Evolutionary conservation across 2,329 filamentous ascomycete species (phyloP).

Genomic region (Tetracladium maxilliforme): DNA sequence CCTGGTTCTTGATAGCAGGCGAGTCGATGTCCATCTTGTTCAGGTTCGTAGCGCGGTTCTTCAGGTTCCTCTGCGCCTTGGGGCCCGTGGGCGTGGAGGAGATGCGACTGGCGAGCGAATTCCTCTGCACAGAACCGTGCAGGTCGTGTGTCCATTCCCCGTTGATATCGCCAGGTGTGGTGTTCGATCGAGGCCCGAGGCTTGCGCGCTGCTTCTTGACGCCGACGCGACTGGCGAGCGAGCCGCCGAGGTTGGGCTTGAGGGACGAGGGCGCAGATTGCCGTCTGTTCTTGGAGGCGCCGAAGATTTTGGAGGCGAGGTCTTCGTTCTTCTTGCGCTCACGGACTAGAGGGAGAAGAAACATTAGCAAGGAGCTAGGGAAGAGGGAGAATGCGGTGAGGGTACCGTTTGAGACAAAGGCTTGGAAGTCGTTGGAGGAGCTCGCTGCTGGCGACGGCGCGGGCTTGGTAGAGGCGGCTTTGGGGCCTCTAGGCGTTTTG

Average conservation of each 20-base stretch:
- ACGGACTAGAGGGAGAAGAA: no score
- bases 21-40: constrained; percentile 12
- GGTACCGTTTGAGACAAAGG: constrained; percentile 15
- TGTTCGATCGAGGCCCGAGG: constrained; percentile 7
- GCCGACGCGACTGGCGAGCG: constrained; percentile 58
- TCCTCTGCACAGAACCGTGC: constrained; percentile 33
- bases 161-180: constrained; percentile 39
- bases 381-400: no score
- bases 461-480: no score
- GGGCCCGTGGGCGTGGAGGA: constrained; percentile 18
- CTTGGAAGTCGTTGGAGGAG: constrained; percentile 13
- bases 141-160: constrained; percentile 61
- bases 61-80: constrained; percentile 10
- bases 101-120: constrained; percentile 22
- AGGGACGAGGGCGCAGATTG: constrained; percentile 36
- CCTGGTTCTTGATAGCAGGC: constrained; percentile 14
- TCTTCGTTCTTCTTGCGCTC: constrained; percentile 57
- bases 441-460: no score
- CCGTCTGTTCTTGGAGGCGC: constrained; percentile 38
- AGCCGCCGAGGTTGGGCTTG: constrained; percentile 29
- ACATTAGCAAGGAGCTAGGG: no score
- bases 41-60: constrained; percentile 9
- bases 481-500: no score
- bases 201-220: constrained; percentile 39
- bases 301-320: constrained; percentile 60